These are phyloP conservation scores for Daldinia grandis DNA, from an alignment of 495 filamentous ascomycete genomes.

Conservation along the genomic window DNA sequence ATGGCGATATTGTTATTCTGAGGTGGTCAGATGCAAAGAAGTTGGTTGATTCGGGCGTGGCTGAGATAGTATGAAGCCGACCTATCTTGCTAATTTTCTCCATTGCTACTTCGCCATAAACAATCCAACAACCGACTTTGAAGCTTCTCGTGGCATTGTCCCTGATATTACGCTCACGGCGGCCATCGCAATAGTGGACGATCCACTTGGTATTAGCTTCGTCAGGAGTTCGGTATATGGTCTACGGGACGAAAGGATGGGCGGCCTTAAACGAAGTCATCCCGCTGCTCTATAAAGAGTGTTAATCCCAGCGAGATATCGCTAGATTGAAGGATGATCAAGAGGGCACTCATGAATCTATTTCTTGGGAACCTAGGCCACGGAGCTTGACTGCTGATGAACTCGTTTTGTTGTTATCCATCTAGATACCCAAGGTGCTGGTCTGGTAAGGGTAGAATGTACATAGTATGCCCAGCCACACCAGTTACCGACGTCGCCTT, in stretches of 20 bases:
- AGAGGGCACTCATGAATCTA: not conserved
- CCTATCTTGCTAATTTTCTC: not conserved
- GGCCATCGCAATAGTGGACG: not conserved
- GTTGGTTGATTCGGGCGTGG: slow-evolving; percentile 74
- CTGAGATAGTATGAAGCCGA: slow-evolving; percentile 76
- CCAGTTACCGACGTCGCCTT: not conserved
- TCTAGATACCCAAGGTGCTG: not conserved
- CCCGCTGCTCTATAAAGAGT: not conserved
- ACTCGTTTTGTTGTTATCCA: not conserved
- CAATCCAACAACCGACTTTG: not conserved
- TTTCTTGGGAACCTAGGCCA: not conserved
- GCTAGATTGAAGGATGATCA: not conserved
- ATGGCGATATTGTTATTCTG: slow-evolving; percentile 86
- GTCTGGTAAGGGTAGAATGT: not conserved
- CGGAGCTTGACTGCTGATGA: not conserved
- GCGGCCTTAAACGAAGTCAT: not conserved
- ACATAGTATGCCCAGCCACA: not conserved
- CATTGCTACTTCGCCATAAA: not conserved
- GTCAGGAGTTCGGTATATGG: not conserved
- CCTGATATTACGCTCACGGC: not conserved
- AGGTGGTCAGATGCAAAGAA: slow-evolving; percentile 83
- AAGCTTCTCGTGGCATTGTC: not conserved
- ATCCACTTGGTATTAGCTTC: not conserved
- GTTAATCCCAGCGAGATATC: not conserved
- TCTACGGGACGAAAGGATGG: not conserved